Evolutionary conservation across 2,329 filamentous ascomycete genomes (phyloP).

Genomic region (Saccharata proteae): DNA sequence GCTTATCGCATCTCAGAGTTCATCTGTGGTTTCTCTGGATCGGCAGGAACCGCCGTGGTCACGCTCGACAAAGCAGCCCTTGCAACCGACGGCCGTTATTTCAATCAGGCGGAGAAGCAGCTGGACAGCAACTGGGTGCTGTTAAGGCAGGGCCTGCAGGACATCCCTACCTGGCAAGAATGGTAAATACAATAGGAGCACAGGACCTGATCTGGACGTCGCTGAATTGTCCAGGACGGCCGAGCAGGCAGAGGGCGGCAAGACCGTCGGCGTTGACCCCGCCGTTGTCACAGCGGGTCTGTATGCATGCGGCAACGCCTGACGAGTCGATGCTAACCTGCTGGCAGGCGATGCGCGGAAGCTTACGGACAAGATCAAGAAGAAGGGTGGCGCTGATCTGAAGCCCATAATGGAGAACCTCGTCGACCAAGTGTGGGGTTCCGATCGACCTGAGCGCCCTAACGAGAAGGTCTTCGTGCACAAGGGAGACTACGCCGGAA

Average conservation of each 20-base stretch:
- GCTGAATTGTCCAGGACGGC: conserved; percentile 39
- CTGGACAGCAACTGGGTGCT: conserved; percentile 85
- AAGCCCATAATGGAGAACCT: conserved; percentile 69
- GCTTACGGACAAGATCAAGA: conserved; percentile 74
- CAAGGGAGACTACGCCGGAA: conserved; percentile 63
- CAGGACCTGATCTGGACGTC: too few species aligned
- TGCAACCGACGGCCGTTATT: conserved; percentile 92
- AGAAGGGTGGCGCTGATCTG: conserved; percentile 67
- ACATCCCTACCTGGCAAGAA: conserved; percentile 95
- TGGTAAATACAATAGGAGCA: conserved; percentile 45
- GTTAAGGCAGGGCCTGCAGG: conserved; percentile 83
- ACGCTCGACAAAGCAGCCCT: conserved; percentile 77
- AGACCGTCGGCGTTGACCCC: conserved; percentile 82
- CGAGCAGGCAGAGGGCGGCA: conserved; percentile 74
- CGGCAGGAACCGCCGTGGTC: conserved; percentile 83
- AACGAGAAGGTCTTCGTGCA: conserved; percentile 65
- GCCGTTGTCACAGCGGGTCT: conserved; percentile 63
- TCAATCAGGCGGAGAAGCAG: conserved; percentile 89
- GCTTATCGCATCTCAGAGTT: conserved; percentile 42
- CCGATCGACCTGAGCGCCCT: conserved; percentile 59
- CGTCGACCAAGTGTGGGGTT: conserved; percentile 81
- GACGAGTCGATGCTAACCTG: neutral
- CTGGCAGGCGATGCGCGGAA: conserved; percentile 52
- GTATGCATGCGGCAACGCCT: conserved; percentile 12
- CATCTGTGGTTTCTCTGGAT: conserved; percentile 90